Base-by-base conservation (phyloP, 2,329 filamentous ascomycete genomes). In the Chaetomium sp. region DNA sequence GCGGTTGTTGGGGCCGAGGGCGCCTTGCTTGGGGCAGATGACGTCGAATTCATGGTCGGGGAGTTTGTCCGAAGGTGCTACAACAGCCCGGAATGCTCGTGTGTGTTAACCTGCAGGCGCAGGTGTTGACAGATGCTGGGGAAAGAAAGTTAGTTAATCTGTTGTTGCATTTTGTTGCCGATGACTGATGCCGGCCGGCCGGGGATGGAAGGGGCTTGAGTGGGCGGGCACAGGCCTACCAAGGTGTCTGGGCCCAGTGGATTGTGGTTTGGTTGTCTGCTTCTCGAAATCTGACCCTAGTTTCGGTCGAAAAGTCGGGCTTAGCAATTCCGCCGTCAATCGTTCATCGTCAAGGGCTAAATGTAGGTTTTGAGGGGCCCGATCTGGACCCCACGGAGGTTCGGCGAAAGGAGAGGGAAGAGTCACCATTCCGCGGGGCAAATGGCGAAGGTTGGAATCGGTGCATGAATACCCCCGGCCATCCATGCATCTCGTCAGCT, bases 21-120 rank as follows among this genome's bases (percentile, higher is more conserved):
- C 75, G 83, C 80, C 78, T 86, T 87, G 76, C 82, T 83, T 77
- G 76, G 60, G 55, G 74, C 77, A 13, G 75, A 75, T 62, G 78
- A 72, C 60, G 75, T 74, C 71, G 75, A 71, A 71, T 68, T 76
- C 75, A 76, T 76, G 60, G 25, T 47, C 19, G 47, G 16, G n/a
- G 12, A 21, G 27, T n/a, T 59, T n/a, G 31, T 1, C 13, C 19
- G 42, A 25, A 4, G 3, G 29, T 45, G 9, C 25, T 13, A 33
- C 49, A 55, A 38, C 42, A 16, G 21, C 7, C 57, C 42, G 23
- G 27, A 57, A 33, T 27, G 49, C 29, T 23, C 12, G n/a, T 33
- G 31, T 45, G 31, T 19, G 31, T 54, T 53, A 31, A 29, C 45
- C 47, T 25, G 49, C 27, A 51, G 47, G 29, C 10, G 31, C 21